Percentiles rank a stretch among this genome's conserved stretches.
Evolutionary conservation across 2,329 filamentous ascomycete genomes (phyloP).

Genomic region (Neophaeococcomyces aloes): DNA sequence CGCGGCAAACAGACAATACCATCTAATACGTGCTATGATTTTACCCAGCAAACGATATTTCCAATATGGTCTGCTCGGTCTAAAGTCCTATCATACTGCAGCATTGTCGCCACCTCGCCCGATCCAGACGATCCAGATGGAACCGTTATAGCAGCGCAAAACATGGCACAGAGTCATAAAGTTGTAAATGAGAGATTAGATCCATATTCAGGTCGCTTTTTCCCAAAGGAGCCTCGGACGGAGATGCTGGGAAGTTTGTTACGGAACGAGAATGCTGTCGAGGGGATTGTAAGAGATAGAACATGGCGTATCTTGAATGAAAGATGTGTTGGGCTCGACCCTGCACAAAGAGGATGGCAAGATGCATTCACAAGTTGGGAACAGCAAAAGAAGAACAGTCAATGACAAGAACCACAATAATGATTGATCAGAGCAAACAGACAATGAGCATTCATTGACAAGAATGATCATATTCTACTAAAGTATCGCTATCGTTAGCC

Average conservation of each 20-base stretch:
- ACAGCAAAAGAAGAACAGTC: slow-evolving; percentile 20
- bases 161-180: slow-evolving; percentile 57
- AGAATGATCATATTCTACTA: too few species aligned
- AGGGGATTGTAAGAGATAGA: slow-evolving; percentile 66
- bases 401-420: background rate
- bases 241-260: slow-evolving; percentile 65
- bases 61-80: slow-evolving; percentile 77
- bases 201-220: slow-evolving; percentile 79
- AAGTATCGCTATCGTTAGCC: too few species aligned
- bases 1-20: slow-evolving; percentile 25
- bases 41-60: slow-evolving; percentile 71
- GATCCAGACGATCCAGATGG: slow-evolving; percentile 79
- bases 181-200: slow-evolving; percentile 82
- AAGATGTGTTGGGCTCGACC: slow-evolving; percentile 53
- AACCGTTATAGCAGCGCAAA: slow-evolving; percentile 58
- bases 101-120: slow-evolving; percentile 72
- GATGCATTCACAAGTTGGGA: slow-evolving; percentile 55
- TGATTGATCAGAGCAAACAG: too few species aligned
- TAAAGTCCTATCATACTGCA: slow-evolving; percentile 81
- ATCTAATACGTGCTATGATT: slow-evolving; percentile 52
- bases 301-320: slow-evolving; percentile 73
- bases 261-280: slow-evolving; percentile 66
- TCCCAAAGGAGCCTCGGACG: slow-evolving; percentile 66
- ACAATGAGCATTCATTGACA: too few species aligned
- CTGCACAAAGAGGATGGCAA: slow-evolving; percentile 48